Conservation (phyloP, 148 eudicot species). For the Vaccinium vitisidaea region DNA sequence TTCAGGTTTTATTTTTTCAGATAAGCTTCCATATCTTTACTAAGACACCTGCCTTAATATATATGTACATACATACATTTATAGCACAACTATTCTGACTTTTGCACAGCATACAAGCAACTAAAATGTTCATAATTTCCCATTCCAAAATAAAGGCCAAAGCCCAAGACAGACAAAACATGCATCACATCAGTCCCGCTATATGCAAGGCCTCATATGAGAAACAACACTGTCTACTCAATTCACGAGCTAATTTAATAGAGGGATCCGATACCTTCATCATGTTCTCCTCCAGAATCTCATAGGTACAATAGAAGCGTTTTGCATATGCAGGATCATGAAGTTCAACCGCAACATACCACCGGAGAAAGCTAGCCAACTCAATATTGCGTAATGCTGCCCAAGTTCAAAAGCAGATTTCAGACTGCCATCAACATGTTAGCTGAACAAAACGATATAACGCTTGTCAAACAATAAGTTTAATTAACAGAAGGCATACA, state of each 20-base stretch:
- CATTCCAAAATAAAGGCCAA: neutral
- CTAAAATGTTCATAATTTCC: neutral
- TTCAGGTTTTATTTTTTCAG: neutral
- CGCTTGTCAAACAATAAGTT: neutral
- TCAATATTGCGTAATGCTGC: conserved; percentile 84
- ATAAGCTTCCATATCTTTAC: neutral
- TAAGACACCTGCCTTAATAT: neutral
- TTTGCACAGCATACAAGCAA: neutral
- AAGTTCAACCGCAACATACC: conserved; percentile 98
- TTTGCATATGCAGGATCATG: conserved; percentile 94
- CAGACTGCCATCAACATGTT: conserved; percentile 13
- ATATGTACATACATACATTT: neutral
- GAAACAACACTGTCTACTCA: neutral
- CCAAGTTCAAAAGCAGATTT: conserved; percentile 17
- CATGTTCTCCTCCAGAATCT: conserved; percentile 89
- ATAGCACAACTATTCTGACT: neutral
- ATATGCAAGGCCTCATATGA: neutral
- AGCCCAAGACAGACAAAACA: neutral
- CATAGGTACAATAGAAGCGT: conserved; percentile 88
- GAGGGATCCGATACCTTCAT: conserved; percentile 55
- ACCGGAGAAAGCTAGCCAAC: conserved; percentile 95
- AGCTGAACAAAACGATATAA: conserved; percentile 12
- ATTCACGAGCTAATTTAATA: conserved; percentile 2
- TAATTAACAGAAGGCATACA: conserved; percentile 45
- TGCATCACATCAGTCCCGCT: neutral